phyloP scores from a whole-genome alignment of 2,329 filamentous ascomycete genomes.

The Arthrobotrys conoides region DNA sequence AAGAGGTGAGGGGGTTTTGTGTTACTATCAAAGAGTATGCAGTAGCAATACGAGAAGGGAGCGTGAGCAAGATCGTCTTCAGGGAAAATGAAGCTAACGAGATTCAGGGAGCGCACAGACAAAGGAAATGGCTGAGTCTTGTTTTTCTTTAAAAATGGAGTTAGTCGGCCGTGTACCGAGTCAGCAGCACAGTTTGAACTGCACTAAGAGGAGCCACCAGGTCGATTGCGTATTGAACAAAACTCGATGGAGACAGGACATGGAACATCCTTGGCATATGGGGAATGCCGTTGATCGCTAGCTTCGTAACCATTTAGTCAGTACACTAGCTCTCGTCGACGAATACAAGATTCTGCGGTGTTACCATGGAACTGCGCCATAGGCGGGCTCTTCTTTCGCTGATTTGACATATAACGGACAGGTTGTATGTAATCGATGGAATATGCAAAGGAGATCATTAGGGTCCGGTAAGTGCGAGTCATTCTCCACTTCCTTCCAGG shows the following conservation, averaged over 20 bases:
- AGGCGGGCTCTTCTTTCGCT: not conserved
- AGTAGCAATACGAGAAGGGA: slow-evolving; percentile 12
- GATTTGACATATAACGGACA: slow-evolving; percentile 14
- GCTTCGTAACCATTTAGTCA: slow-evolving; percentile 54
- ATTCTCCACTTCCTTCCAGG: slow-evolving; percentile 46
- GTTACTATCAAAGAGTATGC: slow-evolving; percentile 13
- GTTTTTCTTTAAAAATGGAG: slow-evolving; percentile 17
- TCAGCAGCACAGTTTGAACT: slow-evolving; percentile 35
- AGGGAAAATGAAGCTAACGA: slow-evolving; percentile 24
- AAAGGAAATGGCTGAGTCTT: slow-evolving; percentile 38
- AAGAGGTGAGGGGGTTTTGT: slow-evolving; percentile 12
- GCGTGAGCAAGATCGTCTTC: not conserved
- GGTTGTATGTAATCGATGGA: slow-evolving; percentile 22
- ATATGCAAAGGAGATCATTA: slow-evolving; percentile 45
- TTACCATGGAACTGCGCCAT: slow-evolving; percentile 47
- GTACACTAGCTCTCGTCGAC: slow-evolving; percentile 13
- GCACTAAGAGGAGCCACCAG: slow-evolving; percentile 17
- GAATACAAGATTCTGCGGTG: slow-evolving; percentile 24
- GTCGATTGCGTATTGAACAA: slow-evolving; percentile 45
- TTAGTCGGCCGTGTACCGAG: slow-evolving; percentile 27
- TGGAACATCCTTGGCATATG: slow-evolving; percentile 46
- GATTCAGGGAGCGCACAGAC: slow-evolving; percentile 31
- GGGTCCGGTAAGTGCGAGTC: slow-evolving; percentile 18
- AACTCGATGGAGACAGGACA: slow-evolving; percentile 19
- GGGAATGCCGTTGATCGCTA: slow-evolving; percentile 46